Percentiles rank a stretch among this genome's conserved stretches.
phyloP scores from a whole-genome alignment of 140 eudicot genomes.

The Erigeron philadelphicus region DNA sequence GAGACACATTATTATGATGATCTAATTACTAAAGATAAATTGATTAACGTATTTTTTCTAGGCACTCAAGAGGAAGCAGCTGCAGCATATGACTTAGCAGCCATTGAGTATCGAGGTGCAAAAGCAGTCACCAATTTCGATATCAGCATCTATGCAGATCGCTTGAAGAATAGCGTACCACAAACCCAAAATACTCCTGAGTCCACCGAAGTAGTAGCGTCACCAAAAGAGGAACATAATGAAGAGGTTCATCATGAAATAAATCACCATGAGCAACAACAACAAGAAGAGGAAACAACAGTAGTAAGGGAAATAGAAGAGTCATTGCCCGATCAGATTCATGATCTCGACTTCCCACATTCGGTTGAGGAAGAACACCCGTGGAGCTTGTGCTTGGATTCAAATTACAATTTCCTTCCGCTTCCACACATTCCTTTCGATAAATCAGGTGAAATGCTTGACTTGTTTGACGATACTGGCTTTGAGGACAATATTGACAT shows the following conservation, averaged over 20 bases:
- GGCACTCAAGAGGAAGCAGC: conserved; percentile 98
- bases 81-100: conserved; percentile 82
- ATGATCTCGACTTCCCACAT: conserved; percentile 21
- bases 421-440: conserved; percentile 48
- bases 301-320: conserved; percentile 17
- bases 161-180: conserved; percentile 36
- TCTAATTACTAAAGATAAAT: neutral
- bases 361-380: conserved; percentile 41
- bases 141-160: conserved; percentile 57
- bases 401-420: conserved; percentile 37
- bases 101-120: conserved; percentile 69
- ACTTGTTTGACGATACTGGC: conserved; percentile 48
- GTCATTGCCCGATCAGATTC: conserved; percentile 23
- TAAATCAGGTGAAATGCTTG: conserved; percentile 40
- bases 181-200: conserved; percentile 28
- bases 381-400: conserved; percentile 65
- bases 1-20: neutral
- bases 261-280: conserved; percentile 5
- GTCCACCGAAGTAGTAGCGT: conserved; percentile 18
- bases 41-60: conserved; percentile 15
- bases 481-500: conserved; percentile 64
- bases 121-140: conserved; percentile 92
- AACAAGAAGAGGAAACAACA: neutral
- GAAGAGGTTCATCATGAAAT: conserved; percentile 21
- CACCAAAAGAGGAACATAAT: conserved; percentile 25